These are phyloP conservation scores for Starmerella asiatica DNA, from an alignment of 805 yeast genomes.

Conservation along the genomic window DNA sequence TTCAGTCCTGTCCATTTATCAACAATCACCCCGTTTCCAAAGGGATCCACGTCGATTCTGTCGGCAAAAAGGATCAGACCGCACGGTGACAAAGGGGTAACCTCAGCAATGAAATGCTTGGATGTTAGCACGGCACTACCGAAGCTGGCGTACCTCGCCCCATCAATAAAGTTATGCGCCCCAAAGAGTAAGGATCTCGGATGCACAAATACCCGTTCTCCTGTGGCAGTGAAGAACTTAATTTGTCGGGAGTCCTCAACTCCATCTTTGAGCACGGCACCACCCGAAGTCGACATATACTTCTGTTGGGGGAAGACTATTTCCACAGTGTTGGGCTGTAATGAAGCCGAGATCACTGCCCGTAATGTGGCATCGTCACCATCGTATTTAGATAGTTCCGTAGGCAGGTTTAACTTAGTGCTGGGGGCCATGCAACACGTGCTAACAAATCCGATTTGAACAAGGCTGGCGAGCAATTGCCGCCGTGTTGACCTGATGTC, in stretches of 20 bases:
- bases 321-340: slow-evolving; percentile 70
- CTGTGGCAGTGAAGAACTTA: slow-evolving; percentile 61
- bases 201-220: slow-evolving; percentile 64
- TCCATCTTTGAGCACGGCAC: slow-evolving; percentile 52
- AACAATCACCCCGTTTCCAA: slow-evolving; percentile 66
- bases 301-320: slow-evolving; percentile 75
- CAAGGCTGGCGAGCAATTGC: slow-evolving; percentile 57
- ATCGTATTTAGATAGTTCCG: slow-evolving; percentile 29
- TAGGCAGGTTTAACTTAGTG: background rate
- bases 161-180: slow-evolving; percentile 29
- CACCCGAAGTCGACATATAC: slow-evolving; percentile 52
- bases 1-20: slow-evolving; percentile 83
- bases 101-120: slow-evolving; percentile 55
- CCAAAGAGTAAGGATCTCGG: slow-evolving; percentile 71
- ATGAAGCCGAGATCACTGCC: slow-evolving; percentile 64
- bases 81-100: slow-evolving; percentile 66
- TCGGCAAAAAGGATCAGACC: slow-evolving; percentile 78
- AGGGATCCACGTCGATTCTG: slow-evolving; percentile 35
- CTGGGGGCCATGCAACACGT: slow-evolving; percentile 18
- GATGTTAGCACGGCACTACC: slow-evolving; percentile 44
- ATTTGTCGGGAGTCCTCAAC: slow-evolving; percentile 69
- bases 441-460: slow-evolving; percentile 68
- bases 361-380: slow-evolving; percentile 43
- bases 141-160: slow-evolving; percentile 44
- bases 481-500: slow-evolving; percentile 59